These are phyloP conservation scores for Platismatia glauca DNA, from an alignment of 495 filamentous ascomycete genomes.

Conservation along the genomic window DNA sequence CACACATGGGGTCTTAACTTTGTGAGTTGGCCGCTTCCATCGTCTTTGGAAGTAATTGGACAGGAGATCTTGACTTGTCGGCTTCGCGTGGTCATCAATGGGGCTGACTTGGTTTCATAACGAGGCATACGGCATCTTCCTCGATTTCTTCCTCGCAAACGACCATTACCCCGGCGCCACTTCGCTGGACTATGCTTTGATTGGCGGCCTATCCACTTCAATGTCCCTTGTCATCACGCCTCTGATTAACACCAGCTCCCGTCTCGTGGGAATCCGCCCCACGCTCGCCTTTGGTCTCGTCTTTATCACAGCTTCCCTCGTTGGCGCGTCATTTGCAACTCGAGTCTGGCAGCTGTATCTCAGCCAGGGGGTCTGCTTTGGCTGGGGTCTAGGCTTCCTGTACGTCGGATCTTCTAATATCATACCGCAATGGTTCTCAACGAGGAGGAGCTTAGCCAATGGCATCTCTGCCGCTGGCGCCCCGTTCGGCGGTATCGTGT, in stretches of 20 bases:
- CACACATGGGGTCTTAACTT: conserved; percentile 39
- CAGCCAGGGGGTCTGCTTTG: conserved; percentile 68
- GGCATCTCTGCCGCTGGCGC: conserved; percentile 63
- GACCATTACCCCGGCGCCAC: conserved; percentile 50
- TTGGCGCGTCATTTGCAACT: conserved; percentile 59
- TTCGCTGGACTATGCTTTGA: conserved; percentile 58
- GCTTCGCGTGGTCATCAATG: neutral
- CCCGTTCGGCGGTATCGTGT: conserved; percentile 66
- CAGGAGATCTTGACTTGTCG: neutral
- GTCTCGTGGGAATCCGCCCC: conserved; percentile 42
- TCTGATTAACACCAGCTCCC: conserved; percentile 51
- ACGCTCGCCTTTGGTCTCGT: conserved; percentile 53
- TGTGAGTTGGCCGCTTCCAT: conserved; percentile 10
- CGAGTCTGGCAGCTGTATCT: conserved; percentile 67
- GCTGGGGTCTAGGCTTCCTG: conserved; percentile 65
- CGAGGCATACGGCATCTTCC: conserved; percentile 59
- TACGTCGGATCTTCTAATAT: conserved; percentile 65
- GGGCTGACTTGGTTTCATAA: conserved; percentile 1
- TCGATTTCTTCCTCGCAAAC: conserved; percentile 58
- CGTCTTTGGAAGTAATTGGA: neutral
- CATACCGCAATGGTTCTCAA: conserved; percentile 71
- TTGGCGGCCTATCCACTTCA: conserved; percentile 62
- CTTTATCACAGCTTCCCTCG: conserved; percentile 51
- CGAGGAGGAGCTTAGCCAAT: conserved; percentile 60
- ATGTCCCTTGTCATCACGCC: conserved; percentile 56